Evolutionary conservation across 2,329 filamentous ascomycete species (phyloP).

Genomic region (Calonectria pseudoturangicola): DNA sequence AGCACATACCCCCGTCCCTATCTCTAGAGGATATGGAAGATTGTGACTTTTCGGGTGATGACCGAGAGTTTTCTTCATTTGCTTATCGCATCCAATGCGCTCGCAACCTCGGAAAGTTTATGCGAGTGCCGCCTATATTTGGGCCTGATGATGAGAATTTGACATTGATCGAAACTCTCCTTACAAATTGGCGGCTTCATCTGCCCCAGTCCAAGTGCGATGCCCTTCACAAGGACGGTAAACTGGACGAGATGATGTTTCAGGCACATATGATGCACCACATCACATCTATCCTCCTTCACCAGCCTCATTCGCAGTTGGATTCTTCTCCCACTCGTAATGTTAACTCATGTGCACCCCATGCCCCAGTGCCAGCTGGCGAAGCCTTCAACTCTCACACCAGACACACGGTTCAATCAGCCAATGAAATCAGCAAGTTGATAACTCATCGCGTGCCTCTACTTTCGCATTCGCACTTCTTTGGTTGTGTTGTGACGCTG

Average conservation of each 20-base stretch:
- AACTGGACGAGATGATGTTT: conserved; percentile 92
- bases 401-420: conserved; percentile 86
- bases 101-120: conserved; percentile 85
- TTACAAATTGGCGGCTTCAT: conserved; percentile 86
- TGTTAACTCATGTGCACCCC: conserved; percentile 80
- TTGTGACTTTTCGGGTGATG: conserved; percentile 81
- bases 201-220: conserved; percentile 83
- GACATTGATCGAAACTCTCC: conserved; percentile 69
- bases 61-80: conserved; percentile 86
- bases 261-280: conserved; percentile 88
- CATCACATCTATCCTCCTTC: conserved; percentile 82
- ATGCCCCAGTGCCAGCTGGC: conserved; percentile 69
- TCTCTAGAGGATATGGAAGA: conserved; percentile 86
- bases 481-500: conserved; percentile 86
- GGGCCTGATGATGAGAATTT: conserved; percentile 73
- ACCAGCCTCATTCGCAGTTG: conserved; percentile 86
- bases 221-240: conserved; percentile 80
- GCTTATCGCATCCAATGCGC: conserved; percentile 89
- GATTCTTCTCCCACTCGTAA: conserved; percentile 75
- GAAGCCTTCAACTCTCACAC: conserved; percentile 80
- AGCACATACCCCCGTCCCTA: conserved; percentile 75
- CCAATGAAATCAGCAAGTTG: conserved; percentile 84
- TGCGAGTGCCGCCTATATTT: conserved; percentile 73
- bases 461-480: conserved; percentile 86
- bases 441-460: conserved; percentile 84